Base-by-base conservation (phyloP, 441 rosid species). In the Melastoma candidum region DNA sequence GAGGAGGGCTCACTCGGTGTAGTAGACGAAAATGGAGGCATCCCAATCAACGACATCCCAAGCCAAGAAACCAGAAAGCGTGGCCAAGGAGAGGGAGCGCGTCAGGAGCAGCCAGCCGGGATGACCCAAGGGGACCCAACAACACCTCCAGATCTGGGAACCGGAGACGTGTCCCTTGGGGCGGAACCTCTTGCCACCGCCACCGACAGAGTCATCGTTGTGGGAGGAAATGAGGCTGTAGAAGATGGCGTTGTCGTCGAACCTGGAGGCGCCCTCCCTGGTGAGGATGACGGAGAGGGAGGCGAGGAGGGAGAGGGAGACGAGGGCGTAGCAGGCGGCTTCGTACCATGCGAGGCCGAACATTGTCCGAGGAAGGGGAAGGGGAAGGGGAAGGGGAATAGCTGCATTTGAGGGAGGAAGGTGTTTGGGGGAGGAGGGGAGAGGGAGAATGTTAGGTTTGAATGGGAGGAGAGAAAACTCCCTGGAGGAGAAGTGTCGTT, bases 1-100 rank as follows among this genome's bases (percentile, higher is more conserved):
- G 8, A 9, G 7, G 24, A 45, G 14, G 43, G 60, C 72, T 71
- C 65, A 85, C 98, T 90, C 98, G 0, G 96, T 90, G 66, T 90
- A 90, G 65, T 90, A 87, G 59, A 85, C 54, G 45, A 81, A 90
- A 46, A 79, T 76, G 71, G 71, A 48, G 39, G 80, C 65, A 44
- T 54, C 79, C 90, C 93, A 87, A 1, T 69, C 74, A 1, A 64
- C 22, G 2, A 85, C 64, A 65, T 90, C 96, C 98, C 85, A 77
- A 11, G 66, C 48, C 48, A 85, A 56, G 64, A 85, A 70, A 25
- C 74, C 83, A 41, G 75, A 74, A 87, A 90, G 59, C 58, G 58
- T 56, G 2, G 65, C 59, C 53, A 85, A 74, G 9, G 96, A 83
- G 27, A 50, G 55, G 52, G 77, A 66, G 10, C 96, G 90, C 29